Base-by-base conservation (phyloP, 2,329 filamentous ascomycete species). In the Aspergillus intermedius region DNA sequence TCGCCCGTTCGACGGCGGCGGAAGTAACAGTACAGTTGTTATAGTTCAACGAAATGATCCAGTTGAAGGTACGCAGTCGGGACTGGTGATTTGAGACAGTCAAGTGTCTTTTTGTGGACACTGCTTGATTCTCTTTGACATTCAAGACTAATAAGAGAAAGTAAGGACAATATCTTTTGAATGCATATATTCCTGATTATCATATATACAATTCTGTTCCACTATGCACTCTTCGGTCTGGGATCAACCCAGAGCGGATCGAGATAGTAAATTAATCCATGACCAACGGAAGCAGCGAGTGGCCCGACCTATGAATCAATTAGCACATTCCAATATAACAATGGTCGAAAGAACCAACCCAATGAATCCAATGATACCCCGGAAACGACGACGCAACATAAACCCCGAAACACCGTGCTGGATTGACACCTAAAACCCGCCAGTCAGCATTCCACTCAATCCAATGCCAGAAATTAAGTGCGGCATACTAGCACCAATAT, bases 341-440 rank as follows among this genome's bases (percentile, higher is more conserved):
- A 4, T 22, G 21, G 21, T 30, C 12, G 7, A 32, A 32, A 7
- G 23, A 45, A 53, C 55, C 44, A 44, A 59, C 61, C 67, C 66
- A 71, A 52, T 69, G 66, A 40, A 71, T 58, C 63, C 66, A 71
- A 52, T 69, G 66, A 57, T 65, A 69, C 1, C 52, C 41, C 5
- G 65, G 63, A 45, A 68, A 67, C 12, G 53, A 49, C 15, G 65
- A 69, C 1, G 64, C 71, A 22, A 75, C 68, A 30, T 71, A 73
- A 10, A 67, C 68, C 0, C 67, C 74, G 51, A 78, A 69, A 53
- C 72, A 75, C 42, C 72, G 64, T 4, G 71, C 71, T 1, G 74
- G 73, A 52, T 76, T 75, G 58, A 75, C 61, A 45, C 65, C 58
- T 60, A 19, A 19, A 19, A 19, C 3, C 17, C 17, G 25, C 7